phyloP scores from a whole-genome alignment of 2,329 filamentous ascomycete genomes.

The Fusarium sp. region DNA sequence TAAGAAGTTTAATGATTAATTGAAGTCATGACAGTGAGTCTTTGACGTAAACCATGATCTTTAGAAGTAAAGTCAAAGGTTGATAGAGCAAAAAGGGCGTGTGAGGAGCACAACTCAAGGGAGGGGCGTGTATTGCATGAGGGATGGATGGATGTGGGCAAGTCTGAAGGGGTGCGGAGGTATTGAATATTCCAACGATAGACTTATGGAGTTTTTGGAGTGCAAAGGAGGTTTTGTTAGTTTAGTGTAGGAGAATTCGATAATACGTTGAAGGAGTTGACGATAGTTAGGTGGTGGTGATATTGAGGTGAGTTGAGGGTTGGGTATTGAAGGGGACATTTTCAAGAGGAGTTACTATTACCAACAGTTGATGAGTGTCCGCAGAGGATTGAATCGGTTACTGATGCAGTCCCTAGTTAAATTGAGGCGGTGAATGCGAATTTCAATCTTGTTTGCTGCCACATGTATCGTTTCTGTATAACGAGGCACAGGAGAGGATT shows the following conservation, averaged over 20 bases:
- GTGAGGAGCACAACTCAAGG: constrained; percentile 14
- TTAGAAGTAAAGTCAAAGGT: not conserved
- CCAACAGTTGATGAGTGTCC: not conserved
- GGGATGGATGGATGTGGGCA: constrained; percentile 14
- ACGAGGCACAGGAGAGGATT: constrained; percentile 12
- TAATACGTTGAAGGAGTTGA: constrained; percentile 18
- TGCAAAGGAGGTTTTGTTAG: constrained; percentile 21
- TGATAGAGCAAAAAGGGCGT: constrained; percentile 19
- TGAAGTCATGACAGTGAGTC: not conserved
- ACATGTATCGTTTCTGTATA: constrained; percentile 16
- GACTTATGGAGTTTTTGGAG: constrained; percentile 22
- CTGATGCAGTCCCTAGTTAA: constrained; percentile 14
- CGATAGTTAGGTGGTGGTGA: constrained; percentile 9
- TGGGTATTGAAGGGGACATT: constrained; percentile 15
- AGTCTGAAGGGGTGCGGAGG: constrained; percentile 29
- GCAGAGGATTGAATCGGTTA: constrained; percentile 3
- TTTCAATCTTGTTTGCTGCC: constrained; percentile 26
- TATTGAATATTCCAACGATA: constrained; percentile 43
- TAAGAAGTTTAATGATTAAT: not conserved
- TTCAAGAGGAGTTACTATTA: not conserved
- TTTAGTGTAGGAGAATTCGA: constrained; percentile 22
- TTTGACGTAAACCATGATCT: constrained; percentile 15
- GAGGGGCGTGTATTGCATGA: constrained; percentile 32
- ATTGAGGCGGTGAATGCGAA: constrained; percentile 11
- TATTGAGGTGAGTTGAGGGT: constrained; percentile 12